These are phyloP conservation scores for Lecanicillium sp. DNA, from an alignment of 2,329 filamentous ascomycete genomes.

Conservation along the genomic window DNA sequence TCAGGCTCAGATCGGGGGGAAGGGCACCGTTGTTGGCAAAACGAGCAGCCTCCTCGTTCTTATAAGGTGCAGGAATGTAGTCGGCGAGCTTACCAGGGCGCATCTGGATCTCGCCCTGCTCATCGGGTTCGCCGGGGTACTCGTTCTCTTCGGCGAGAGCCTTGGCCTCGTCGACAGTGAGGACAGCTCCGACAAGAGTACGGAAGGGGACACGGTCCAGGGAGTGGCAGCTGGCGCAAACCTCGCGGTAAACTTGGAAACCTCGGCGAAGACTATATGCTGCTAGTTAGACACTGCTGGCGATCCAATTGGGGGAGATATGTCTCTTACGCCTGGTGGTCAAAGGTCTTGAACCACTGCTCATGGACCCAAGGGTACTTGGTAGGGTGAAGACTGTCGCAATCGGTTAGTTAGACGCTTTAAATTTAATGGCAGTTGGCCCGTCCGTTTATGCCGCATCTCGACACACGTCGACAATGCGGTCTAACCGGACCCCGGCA, in stretches of 20 bases:
- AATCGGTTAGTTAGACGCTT: slow-evolving; percentile 16
- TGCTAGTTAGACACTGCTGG: slow-evolving; percentile 3
- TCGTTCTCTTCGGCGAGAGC: slow-evolving; percentile 95
- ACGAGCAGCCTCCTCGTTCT: slow-evolving; percentile 97
- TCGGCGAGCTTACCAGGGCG: slow-evolving; percentile 97
- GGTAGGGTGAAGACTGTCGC: slow-evolving; percentile 73
- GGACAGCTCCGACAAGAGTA: slow-evolving; percentile 76
- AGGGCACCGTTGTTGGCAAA: slow-evolving; percentile 98
- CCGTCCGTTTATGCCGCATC: slow-evolving; percentile 9
- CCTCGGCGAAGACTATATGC: slow-evolving; percentile 77
- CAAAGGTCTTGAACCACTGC: slow-evolving; percentile 90
- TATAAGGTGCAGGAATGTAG: slow-evolving; percentile 91
- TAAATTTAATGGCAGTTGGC: background rate
- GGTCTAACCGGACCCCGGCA: background rate
- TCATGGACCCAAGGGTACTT: slow-evolving; percentile 93
- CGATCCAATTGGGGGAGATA: background rate
- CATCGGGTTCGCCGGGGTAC: slow-evolving; percentile 96
- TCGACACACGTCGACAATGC: background rate
- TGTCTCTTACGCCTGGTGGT: slow-evolving; percentile 78
- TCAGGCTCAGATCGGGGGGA: slow-evolving; percentile 93
- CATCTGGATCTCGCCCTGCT: slow-evolving; percentile 97
- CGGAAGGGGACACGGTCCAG: slow-evolving; percentile 92
- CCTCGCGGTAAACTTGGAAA: slow-evolving; percentile 98
- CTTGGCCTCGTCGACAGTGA: slow-evolving; percentile 98
- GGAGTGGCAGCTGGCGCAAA: slow-evolving; percentile 97